These are phyloP conservation scores for Boletus rubescentipes DNA, from an alignment of 768 basidiomycete species.

Conservation along the genomic window DNA sequence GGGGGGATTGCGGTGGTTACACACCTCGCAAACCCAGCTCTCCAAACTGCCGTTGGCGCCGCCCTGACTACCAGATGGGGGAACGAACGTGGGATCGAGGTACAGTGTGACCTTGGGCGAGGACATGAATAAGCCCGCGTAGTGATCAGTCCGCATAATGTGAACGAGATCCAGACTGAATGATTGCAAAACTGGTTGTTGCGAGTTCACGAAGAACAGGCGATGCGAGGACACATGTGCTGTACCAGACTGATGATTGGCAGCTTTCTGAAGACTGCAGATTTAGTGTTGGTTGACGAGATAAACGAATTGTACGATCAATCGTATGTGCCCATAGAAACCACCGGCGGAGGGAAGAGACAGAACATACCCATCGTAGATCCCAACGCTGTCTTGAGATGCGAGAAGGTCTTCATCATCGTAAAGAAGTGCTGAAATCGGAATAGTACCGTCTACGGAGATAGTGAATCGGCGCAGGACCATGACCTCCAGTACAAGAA, in stretches of 20 bases:
- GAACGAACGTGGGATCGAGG: conserved; percentile 40
- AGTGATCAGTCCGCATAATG: conserved; percentile 80
- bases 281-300: conserved; percentile 33
- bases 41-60: conserved; percentile 39
- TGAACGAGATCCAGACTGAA: conserved; percentile 64
- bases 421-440: conserved; percentile 73
- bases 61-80: conserved; percentile 28
- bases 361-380: conserved; percentile 82
- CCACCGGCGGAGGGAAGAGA: conserved; percentile 2
- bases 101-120: conserved; percentile 85
- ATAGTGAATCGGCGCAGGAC: conserved; percentile 54
- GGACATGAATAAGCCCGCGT: conserved; percentile 86
- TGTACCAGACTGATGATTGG: conserved; percentile 73
- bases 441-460: conserved; percentile 73
- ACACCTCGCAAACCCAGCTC: conserved; percentile 88
- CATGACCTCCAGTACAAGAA: conserved; percentile 37
- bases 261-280: conserved; percentile 74
- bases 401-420: conserved; percentile 75
- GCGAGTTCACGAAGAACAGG: conserved; percentile 72
- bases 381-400: conserved; percentile 77
- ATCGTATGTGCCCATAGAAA: conserved; percentile 19
- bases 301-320: conserved; percentile 15
- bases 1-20: conserved; percentile 78
- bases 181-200: conserved; percentile 51
- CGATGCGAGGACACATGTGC: conserved; percentile 79